These are phyloP conservation scores for Penicillium sp. DNA, from an alignment of 2,329 filamentous ascomycete genomes.

Conservation along the genomic window DNA sequence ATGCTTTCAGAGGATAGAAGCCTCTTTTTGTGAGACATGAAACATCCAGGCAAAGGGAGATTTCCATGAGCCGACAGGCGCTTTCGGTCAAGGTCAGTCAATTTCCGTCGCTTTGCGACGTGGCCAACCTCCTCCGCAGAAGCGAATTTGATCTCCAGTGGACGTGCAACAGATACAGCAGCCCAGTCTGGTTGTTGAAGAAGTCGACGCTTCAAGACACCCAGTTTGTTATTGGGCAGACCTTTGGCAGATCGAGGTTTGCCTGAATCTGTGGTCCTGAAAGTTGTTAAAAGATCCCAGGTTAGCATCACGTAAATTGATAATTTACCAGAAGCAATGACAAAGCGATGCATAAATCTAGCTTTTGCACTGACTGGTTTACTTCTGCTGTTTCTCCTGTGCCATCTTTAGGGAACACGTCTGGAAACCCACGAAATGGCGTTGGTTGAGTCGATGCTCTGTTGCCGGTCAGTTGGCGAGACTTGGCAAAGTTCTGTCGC, in stretches of 20 bases:
- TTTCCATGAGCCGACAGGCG: slow-evolving; percentile 18
- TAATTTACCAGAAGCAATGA: neutral
- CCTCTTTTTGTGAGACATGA: slow-evolving; percentile 2
- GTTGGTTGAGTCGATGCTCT: slow-evolving; percentile 12
- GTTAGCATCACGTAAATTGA: neutral
- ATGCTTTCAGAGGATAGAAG: slow-evolving; percentile 2
- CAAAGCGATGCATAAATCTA: neutral
- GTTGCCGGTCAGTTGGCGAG: slow-evolving; percentile 20
- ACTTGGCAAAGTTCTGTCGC: slow-evolving; percentile 37
- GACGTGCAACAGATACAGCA: slow-evolving; percentile 33
- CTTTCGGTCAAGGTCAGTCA: slow-evolving; percentile 32
- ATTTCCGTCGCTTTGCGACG: slow-evolving; percentile 37
- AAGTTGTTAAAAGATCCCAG: neutral
- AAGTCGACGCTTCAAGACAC: slow-evolving; percentile 32
- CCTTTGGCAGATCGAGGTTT: neutral
- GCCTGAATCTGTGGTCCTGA: neutral
- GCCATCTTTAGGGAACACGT: neutral
- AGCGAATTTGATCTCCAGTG: slow-evolving; percentile 34
- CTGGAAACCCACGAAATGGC: slow-evolving; percentile 10
- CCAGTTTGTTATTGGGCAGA: slow-evolving; percentile 13
- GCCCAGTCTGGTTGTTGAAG: slow-evolving; percentile 41
- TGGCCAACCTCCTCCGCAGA: slow-evolving; percentile 29
- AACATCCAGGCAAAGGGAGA: neutral
- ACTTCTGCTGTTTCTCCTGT: neutral
- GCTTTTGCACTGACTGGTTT: slow-evolving; percentile 8